Percentiles rank a stretch among this genome's conserved stretches.
Conservation (phyloP, 2,329 filamentous ascomycete genomes). For the Rhynchosporium agropyri region DNA sequence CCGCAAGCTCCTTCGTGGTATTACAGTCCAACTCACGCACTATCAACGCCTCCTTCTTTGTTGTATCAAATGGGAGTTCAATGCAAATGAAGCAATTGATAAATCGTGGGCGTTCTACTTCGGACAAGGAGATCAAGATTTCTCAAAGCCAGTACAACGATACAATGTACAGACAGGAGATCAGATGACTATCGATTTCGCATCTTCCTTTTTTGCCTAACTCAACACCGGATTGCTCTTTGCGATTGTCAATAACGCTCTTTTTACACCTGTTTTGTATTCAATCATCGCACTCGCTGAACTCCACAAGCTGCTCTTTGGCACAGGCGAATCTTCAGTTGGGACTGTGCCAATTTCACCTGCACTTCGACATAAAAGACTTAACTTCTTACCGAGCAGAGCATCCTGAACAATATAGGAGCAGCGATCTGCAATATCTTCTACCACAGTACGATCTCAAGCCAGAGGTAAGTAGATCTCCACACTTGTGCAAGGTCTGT, state of each 20-base stretch:
- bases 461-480: no score
- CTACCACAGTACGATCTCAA: no score
- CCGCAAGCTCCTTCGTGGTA: neutral
- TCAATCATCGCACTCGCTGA: neutral
- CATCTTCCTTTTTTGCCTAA: no score
- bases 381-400: neutral
- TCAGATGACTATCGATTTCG: neutral
- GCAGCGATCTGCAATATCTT: no score
- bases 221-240: neutral
- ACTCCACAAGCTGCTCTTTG: neutral
- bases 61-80: conserved; percentile 8
- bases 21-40: neutral
- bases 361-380: neutral
- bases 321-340: neutral
- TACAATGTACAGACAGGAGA: conserved; percentile 5
- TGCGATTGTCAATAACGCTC: neutral
- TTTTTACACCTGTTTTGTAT: neutral
- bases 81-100: no score
- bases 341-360: neutral
- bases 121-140: conserved; percentile 1
- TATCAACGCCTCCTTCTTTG: neutral
- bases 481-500: no score
- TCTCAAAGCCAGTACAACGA: neutral
- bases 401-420: neutral
- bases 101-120: conserved; percentile 3